Percentiles rank a stretch among this genome's conserved stretches.
These are phyloP conservation scores for Nothopassalora personata DNA, from an alignment of 2,329 filamentous ascomycete genomes.

Conservation along the genomic window DNA sequence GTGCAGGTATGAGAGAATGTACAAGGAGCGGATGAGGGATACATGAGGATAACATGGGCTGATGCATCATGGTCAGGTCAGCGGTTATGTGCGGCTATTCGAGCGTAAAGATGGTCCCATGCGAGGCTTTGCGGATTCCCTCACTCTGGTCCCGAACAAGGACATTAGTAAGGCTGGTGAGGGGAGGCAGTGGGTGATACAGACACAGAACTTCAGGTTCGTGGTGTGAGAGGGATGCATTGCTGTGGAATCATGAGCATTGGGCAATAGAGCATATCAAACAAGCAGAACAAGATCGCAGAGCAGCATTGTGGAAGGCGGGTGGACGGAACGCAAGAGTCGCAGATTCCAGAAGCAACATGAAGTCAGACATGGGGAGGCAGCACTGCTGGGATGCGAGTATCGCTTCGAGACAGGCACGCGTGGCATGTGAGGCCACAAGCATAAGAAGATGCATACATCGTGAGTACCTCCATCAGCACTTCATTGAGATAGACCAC, in stretches of 20 bases:
- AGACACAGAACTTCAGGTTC: constrained; percentile 41
- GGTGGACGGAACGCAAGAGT: too few relatives aligned
- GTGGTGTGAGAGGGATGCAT: constrained; percentile 32
- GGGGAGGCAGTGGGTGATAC: constrained; percentile 37
- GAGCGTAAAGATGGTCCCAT: constrained; percentile 55
- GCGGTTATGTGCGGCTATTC: constrained; percentile 65
- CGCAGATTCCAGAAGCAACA: too few relatives aligned
- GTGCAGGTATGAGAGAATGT: constrained; percentile 46
- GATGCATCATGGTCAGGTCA: constrained; percentile 41
- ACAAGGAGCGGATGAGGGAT: background rate
- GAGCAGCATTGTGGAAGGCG: too few relatives aligned
- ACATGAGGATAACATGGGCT: background rate
- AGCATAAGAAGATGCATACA: background rate
- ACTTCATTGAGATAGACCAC: too few relatives aligned
- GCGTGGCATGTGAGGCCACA: background rate
- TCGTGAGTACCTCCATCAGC: background rate
- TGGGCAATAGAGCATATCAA: background rate
- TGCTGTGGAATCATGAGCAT: background rate
- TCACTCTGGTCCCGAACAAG: constrained; percentile 66
- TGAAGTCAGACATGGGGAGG: too few relatives aligned
- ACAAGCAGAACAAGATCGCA: background rate
- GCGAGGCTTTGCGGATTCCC: constrained; percentile 71
- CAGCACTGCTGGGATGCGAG: background rate
- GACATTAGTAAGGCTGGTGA: constrained; percentile 31
- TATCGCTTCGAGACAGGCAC: background rate